Evolutionary conservation across 2,329 filamentous ascomycete species (phyloP).

Genomic region (Dactylella cylindrospora): DNA sequence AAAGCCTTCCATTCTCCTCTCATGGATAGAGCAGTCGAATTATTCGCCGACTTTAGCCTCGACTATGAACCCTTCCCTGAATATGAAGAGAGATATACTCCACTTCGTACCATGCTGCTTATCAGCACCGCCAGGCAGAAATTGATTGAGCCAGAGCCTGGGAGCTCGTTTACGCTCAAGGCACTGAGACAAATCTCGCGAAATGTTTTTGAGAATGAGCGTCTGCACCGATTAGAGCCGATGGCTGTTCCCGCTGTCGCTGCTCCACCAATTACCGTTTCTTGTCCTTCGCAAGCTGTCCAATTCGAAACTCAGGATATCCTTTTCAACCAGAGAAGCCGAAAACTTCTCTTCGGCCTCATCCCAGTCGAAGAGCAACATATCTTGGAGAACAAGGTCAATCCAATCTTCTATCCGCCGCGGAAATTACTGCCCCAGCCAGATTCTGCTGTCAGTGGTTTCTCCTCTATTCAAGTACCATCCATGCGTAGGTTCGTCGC

Average conservation of each 20-base stretch:
- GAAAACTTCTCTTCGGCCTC: slow-evolving; percentile 72
- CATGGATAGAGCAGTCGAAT: slow-evolving; percentile 68
- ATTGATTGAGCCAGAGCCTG: slow-evolving; percentile 4
- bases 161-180: slow-evolving; percentile 46
- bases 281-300: slow-evolving; percentile 68
- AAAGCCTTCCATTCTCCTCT: slow-evolving; percentile 68
- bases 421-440: slow-evolving; percentile 72
- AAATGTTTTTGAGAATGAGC: slow-evolving; percentile 65
- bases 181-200: slow-evolving; percentile 78
- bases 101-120: slow-evolving; percentile 76
- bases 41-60: slow-evolving; percentile 56
- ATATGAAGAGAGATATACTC: slow-evolving; percentile 62
- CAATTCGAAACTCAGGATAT: slow-evolving; percentile 68
- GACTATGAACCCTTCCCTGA: slow-evolving; percentile 45
- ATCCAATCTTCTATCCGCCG: slow-evolving; percentile 65
- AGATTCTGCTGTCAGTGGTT: slow-evolving; percentile 76
- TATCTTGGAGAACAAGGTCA: slow-evolving; percentile 71
- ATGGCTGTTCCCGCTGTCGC: slow-evolving; percentile 75
- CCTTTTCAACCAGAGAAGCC: slow-evolving; percentile 76
- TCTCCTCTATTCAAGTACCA: slow-evolving; percentile 87
- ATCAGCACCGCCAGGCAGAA: slow-evolving; percentile 55
- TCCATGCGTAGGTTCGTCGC: slow-evolving; percentile 98
- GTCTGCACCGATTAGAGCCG: slow-evolving; percentile 76
- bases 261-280: slow-evolving; percentile 81
- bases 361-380: slow-evolving; percentile 67